Conservation (phyloP, 176 grass and related monocot genomes). For the Poa annua region DNA sequence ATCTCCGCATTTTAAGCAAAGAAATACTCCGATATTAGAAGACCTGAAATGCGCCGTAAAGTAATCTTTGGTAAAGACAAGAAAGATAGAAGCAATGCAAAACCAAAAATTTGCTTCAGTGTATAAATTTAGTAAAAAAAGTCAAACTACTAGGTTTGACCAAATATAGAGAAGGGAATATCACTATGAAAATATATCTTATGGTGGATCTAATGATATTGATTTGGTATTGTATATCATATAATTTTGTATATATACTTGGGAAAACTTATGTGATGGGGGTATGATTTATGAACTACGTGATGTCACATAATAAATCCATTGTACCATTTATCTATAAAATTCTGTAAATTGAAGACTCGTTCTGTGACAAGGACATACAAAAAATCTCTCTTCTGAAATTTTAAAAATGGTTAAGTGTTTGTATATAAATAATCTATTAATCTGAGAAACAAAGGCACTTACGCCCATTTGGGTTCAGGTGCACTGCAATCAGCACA, state of each 20-base stretch:
- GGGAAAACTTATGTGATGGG: background rate
- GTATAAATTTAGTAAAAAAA: no score
- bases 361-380: background rate
- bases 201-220: no score
- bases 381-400: conserved; percentile 17
- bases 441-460: conserved; percentile 41
- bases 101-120: conserved; percentile 40
- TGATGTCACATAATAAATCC: conserved; percentile 5
- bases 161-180: no score
- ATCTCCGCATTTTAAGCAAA: conserved; percentile 99
- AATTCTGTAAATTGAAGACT: conserved; percentile 44
- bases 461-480: conserved; percentile 99
- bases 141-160: no score
- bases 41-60: conserved; percentile 67
- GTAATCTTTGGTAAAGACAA: background rate
- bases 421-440: conserved; percentile 23
- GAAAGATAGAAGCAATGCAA: conserved; percentile 6
- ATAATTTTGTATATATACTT: no score
- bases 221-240: no score
- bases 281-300: conserved; percentile 26
- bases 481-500: conserved; percentile 95
- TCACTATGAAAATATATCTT: no score
- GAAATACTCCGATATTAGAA: conserved; percentile 91
- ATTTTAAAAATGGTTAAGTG: conserved; percentile 3
- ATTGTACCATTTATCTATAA: conserved; percentile 41